phyloP scores from a whole-genome alignment of 768 basidiomycete species.

The Agrocybe pediades region DNA sequence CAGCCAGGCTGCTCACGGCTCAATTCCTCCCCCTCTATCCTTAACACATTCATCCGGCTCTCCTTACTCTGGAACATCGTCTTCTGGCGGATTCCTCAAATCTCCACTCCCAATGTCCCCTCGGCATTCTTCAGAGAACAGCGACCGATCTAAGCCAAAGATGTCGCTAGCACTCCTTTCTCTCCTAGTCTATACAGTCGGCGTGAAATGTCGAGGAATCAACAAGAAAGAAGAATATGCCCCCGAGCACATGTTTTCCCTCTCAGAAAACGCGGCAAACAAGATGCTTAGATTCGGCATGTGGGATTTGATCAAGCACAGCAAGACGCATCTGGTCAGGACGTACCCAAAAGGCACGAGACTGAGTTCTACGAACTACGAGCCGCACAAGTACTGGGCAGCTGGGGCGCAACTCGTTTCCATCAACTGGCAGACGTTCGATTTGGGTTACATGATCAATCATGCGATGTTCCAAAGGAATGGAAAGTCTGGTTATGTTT shows the following conservation, averaged over 20 bases:
- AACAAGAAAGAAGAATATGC: slow-evolving; percentile 89
- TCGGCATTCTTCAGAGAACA: neutral
- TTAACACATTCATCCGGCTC: neutral
- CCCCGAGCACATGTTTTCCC: slow-evolving; percentile 86
- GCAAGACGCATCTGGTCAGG: slow-evolving; percentile 79
- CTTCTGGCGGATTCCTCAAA: slow-evolving; percentile 1
- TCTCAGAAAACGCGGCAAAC: slow-evolving; percentile 84
- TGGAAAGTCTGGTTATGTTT: slow-evolving; percentile 86
- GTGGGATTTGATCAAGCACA: slow-evolving; percentile 88
- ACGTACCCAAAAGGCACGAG: slow-evolving; percentile 88
- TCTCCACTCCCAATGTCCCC: neutral
- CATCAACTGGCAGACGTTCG: slow-evolving; percentile 96
- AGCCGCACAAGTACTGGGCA: slow-evolving; percentile 91
- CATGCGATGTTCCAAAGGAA: slow-evolving; percentile 95
- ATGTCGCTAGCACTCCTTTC: slow-evolving; percentile 75
- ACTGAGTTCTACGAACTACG: slow-evolving; percentile 85
- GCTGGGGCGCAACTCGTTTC: slow-evolving; percentile 91
- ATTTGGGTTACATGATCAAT: slow-evolving; percentile 91
- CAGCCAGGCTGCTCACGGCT: neutral
- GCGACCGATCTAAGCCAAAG: slow-evolving; percentile 49
- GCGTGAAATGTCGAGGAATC: slow-evolving; percentile 92
- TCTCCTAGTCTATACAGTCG: slow-evolving; percentile 94
- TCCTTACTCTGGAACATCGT: neutral
- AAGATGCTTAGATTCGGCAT: slow-evolving; percentile 69
- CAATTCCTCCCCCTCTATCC: neutral